phyloP scores from a whole-genome alignment of 1,284 basidiomycete species.

The Vanrija sp. region DNA sequence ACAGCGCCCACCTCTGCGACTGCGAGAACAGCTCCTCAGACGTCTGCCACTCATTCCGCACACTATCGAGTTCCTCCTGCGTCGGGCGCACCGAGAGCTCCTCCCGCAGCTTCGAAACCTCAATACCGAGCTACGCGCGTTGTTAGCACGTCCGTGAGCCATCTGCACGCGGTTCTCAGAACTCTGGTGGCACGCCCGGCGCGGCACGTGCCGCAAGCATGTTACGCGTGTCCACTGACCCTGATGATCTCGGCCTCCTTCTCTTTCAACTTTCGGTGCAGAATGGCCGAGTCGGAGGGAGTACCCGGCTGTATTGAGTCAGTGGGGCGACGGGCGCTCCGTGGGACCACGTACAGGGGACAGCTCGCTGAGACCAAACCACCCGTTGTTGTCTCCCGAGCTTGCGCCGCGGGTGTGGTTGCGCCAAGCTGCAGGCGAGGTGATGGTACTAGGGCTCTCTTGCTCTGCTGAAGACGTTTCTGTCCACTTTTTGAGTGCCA shows the following conservation, averaged over 20 bases:
- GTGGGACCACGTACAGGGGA: no score
- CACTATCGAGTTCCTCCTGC: slow-evolving; percentile 12
- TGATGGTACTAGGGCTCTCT: no score
- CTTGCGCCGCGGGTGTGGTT: no score
- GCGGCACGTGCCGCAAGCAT: not conserved
- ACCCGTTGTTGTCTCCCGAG: no score
- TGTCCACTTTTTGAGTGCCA: no score
- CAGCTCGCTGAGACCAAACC: no score
- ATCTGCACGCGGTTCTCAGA: no score
- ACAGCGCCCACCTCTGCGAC: slow-evolving; percentile 27
- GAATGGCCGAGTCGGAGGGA: not conserved
- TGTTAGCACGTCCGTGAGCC: not conserved
- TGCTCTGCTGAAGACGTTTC: no score
- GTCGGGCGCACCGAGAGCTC: slow-evolving; percentile 10
- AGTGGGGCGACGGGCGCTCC: no score
- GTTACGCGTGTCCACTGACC: not conserved
- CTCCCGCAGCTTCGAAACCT: slow-evolving; percentile 7
- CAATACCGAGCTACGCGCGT: slow-evolving; percentile 1
- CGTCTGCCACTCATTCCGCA: slow-evolving; percentile 24
- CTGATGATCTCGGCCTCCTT: not conserved
- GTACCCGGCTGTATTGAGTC: no score
- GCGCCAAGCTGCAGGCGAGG: no score
- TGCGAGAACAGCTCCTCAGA: slow-evolving; percentile 28
- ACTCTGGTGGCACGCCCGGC: not conserved
- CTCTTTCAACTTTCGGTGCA: not conserved